These are phyloP conservation scores for Boletus vinaceobasis DNA, from an alignment of 768 basidiomycete species.

Conservation along the genomic window DNA sequence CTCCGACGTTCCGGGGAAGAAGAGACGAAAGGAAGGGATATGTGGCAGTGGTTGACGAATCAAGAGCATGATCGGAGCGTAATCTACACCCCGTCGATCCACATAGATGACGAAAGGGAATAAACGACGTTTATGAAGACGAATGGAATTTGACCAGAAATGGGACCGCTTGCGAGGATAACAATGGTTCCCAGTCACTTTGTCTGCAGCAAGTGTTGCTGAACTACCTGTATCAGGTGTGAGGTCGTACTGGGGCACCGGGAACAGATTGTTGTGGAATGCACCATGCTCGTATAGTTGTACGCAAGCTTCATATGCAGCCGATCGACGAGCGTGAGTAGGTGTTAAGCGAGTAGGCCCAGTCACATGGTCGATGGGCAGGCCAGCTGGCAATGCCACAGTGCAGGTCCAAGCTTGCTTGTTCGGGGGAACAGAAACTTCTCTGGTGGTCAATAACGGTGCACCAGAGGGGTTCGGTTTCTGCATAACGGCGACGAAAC, in stretches of 20 bases:
- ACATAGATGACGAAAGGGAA: constrained; percentile 42
- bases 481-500: constrained; percentile 37
- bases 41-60: constrained; percentile 65
- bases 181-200: constrained; percentile 42
- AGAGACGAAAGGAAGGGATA: constrained; percentile 55
- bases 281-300: constrained; percentile 47
- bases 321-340: constrained; percentile 54
- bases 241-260: constrained; percentile 4
- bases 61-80: constrained; percentile 61
- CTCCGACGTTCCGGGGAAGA: constrained; percentile 47
- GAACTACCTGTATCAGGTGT: background rate
- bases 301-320: constrained; percentile 56
- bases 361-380: constrained; percentile 38
- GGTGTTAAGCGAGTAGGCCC: constrained; percentile 46
- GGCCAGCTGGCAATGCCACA: constrained; percentile 44
- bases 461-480: constrained; percentile 1
- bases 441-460: constrained; percentile 23
- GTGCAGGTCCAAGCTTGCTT: constrained; percentile 42
- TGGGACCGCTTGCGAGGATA: constrained; percentile 59
- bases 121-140: constrained; percentile 18
- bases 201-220: constrained; percentile 20
- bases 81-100: constrained; percentile 30
- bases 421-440: constrained; percentile 19
- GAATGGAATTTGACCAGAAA: constrained; percentile 58
- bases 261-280: constrained; percentile 50